Base-by-base conservation (phyloP, 331 rosid species). In the Stylosanthes scabra region DNA sequence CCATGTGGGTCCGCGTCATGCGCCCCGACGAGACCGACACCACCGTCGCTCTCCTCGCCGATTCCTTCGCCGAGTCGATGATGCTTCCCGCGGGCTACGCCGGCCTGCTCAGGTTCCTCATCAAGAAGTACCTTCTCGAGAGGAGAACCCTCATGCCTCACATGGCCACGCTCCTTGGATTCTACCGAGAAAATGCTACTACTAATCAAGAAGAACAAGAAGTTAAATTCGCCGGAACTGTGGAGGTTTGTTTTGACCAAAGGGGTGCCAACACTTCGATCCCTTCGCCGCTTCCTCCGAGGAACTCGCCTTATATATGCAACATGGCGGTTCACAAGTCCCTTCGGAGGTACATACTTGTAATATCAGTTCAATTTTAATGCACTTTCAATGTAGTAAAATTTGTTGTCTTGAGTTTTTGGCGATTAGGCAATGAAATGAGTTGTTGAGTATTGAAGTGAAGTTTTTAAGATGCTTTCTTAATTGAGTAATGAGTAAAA, bases 31-130 rank as follows among this genome's bases (percentile, higher is more conserved):
- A 90, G 61, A 71, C 85, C 71, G 92, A 90, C 58, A 2, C 45
- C 40, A 82, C 83, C n/a, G 92, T 88, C 1, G 85, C 58, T 14
- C 76, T 95, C 67, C 89, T 95, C 0, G 93, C 99, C 5, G 89
- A 88, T 8, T 92, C 99, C 1, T 92, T 95, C 62, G 89, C 97
- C 1, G 97, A 88, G 74, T 91, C 96, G 5, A 84, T 94, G 91
- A 72, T 84, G 56, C 65, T 89, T 65, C 96, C 95, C 29, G 2
- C 73, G 8, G 90, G 87, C 7, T 94, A 94, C 68, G 74, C 83
- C 4, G 74, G 83, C 28, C 41, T 91, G 20, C 74, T 94, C 31
- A 80, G 75, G 27, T 94, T 80, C 71, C 79, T 94, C 71, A 87
- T 91, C 15, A 91, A 86, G 71, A 95, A 88, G 83, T 91, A 94